These are phyloP conservation scores for Drechslerella dactyloides DNA, from an alignment of 2,329 filamentous ascomycete species.

Conservation along the genomic window DNA sequence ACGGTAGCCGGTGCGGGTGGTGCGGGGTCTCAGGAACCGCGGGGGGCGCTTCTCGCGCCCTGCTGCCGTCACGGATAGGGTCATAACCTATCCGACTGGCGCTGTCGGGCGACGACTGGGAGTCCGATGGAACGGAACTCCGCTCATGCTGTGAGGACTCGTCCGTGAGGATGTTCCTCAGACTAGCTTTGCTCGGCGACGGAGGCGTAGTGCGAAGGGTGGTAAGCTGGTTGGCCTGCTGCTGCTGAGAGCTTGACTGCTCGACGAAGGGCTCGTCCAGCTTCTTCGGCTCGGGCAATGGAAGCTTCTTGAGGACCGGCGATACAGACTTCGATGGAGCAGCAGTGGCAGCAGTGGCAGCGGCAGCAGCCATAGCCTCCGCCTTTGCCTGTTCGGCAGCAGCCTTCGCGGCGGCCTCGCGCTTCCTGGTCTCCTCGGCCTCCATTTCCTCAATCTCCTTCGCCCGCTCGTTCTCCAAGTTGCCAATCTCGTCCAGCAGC, in stretches of 20 bases:
- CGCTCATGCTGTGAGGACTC: slow-evolving; percentile 21
- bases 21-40: slow-evolving; percentile 20
- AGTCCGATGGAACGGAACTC: slow-evolving; percentile 21
- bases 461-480: slow-evolving; percentile 44
- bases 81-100: slow-evolving; percentile 30
- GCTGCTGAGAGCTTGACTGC: slow-evolving; percentile 10
- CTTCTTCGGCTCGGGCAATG: slow-evolving; percentile 10
- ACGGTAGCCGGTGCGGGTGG: slow-evolving; percentile 23
- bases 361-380: background rate
- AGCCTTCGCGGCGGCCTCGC: slow-evolving; percentile 2
- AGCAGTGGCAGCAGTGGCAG: background rate
- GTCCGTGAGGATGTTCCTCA: slow-evolving; percentile 39
- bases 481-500: slow-evolving; percentile 45
- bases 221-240: slow-evolving; percentile 17
- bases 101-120: slow-evolving; percentile 23
- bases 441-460: slow-evolving; percentile 44
- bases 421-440: slow-evolving; percentile 32
- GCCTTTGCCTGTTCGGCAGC: slow-evolving; percentile 9
- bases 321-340: slow-evolving; percentile 21
- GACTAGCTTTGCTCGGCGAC: slow-evolving; percentile 39
- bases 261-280: slow-evolving; percentile 23
- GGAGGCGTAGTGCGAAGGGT: slow-evolving; percentile 43
- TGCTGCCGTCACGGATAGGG: slow-evolving; percentile 33
- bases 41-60: background rate
- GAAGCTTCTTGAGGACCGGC: slow-evolving; percentile 15